A percentile compares a stretch with the other conserved stretches of the same genome.
Evolutionary conservation across 169 alveolate species (phyloP).

Genomic region (Plasmodium coatneyi): DNA sequence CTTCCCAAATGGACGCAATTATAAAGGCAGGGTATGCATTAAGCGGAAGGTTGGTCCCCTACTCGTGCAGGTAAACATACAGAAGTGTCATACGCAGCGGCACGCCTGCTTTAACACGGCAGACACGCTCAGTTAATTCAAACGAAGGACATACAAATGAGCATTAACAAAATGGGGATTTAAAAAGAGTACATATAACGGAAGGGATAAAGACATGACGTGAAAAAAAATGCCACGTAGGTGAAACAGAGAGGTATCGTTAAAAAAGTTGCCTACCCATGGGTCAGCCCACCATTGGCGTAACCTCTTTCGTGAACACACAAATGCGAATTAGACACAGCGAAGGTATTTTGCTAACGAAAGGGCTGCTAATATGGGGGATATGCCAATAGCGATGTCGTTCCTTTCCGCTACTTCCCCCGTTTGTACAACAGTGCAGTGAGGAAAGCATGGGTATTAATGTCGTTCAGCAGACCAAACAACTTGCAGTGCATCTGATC

Average conservation of each 20-base stretch:
- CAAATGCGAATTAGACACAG: too few relatives aligned
- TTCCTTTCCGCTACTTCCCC: too few relatives aligned
- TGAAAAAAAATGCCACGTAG: background rate
- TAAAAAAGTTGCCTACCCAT: too few relatives aligned
- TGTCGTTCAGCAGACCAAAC: background rate
- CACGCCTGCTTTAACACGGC: background rate
- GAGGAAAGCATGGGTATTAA: background rate
- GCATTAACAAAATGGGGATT: background rate
- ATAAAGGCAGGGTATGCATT: background rate
- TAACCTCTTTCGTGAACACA: too few relatives aligned
- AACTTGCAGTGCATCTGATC: background rate
- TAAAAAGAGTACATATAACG: background rate
- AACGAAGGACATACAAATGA: background rate
- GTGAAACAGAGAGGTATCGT: too few relatives aligned
- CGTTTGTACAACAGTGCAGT: background rate
- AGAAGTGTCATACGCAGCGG: background rate
- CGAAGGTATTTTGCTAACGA: too few relatives aligned
- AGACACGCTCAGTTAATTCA: background rate
- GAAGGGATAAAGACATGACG: background rate
- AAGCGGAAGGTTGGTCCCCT: background rate
- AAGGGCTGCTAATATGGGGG: too few relatives aligned
- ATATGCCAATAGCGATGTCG: too few relatives aligned
- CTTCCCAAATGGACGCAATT: background rate
- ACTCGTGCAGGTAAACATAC: background rate
- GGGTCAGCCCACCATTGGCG: too few relatives aligned